Evolutionary conservation across 306 rosid genomes (phyloP).

Genomic region (Gynostemma pentaphyllum): DNA sequence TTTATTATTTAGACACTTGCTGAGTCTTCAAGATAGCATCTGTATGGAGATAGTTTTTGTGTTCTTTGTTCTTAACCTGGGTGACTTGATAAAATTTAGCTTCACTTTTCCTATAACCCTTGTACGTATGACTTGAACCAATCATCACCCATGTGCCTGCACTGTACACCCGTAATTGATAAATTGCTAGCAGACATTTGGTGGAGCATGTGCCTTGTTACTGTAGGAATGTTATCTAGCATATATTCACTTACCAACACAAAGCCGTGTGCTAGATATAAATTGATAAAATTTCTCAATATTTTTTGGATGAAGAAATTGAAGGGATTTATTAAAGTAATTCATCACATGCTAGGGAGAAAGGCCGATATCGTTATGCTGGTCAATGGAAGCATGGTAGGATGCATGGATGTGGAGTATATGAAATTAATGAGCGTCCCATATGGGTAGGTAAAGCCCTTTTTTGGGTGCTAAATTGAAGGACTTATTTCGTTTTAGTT

Average conservation of each 20-base stretch:
- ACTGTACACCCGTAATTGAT: background rate
- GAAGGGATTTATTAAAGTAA: background rate
- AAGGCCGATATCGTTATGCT: constrained; percentile 90
- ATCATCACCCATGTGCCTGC: background rate
- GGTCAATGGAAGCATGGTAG: constrained; percentile 97
- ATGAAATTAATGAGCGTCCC: constrained; percentile 63
- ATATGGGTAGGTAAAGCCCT: constrained; percentile 42
- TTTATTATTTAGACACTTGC: background rate
- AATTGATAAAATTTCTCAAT: background rate
- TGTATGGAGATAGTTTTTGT: too few species aligned
- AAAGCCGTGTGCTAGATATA: background rate
- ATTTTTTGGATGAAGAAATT: background rate
- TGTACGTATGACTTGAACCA: background rate
- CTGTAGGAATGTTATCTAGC: background rate
- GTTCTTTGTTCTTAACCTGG: background rate
- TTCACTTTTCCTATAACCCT: background rate
- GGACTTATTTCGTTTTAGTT: background rate
- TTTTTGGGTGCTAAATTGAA: constrained; percentile 2
- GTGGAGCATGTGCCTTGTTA: background rate
- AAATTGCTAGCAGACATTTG: background rate
- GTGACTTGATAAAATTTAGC: background rate
- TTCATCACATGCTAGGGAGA: constrained; percentile 51
- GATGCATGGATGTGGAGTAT: constrained; percentile 96
- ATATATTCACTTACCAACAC: background rate
- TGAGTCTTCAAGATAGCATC: too few species aligned